Conservation (phyloP, 768 basidiomycete species). For the Tephrocybe sp. region DNA sequence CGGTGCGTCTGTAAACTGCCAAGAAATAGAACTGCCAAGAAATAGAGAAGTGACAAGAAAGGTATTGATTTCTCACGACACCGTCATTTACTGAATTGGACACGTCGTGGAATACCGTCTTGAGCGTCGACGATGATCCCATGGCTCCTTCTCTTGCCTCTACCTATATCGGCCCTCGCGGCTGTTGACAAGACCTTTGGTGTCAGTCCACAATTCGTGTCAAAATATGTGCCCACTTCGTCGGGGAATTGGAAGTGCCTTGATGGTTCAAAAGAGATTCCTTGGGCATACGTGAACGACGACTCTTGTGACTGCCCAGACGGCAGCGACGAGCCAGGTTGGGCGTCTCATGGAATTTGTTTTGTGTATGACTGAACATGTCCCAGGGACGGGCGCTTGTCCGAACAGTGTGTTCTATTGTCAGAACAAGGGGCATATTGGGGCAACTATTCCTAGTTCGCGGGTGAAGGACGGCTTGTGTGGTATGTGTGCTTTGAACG, state of each 20-base stretch:
- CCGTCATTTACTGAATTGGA: conserved; percentile 17
- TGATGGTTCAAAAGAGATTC: conserved; percentile 75
- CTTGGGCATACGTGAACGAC: conserved; percentile 85
- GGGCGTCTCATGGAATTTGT: conserved; percentile 13
- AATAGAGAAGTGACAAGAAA: not conserved
- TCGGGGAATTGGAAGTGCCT: conserved; percentile 75
- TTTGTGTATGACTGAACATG: conserved; percentile 10
- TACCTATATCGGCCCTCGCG: conserved; percentile 35
- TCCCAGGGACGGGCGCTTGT: conserved; percentile 82
- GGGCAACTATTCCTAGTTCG: conserved; percentile 73
- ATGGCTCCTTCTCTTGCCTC: conserved; percentile 47
- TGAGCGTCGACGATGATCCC: conserved; percentile 39
- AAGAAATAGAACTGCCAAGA: not conserved
- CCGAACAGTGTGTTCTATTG: conserved; percentile 79
- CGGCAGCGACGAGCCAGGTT: conserved; percentile 95
- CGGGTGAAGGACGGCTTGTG: conserved; percentile 93
- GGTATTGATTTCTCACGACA: conserved; percentile 7
- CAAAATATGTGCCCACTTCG: conserved; percentile 55
- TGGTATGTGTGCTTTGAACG: conserved; percentile 54
- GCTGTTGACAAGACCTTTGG: conserved; percentile 54
- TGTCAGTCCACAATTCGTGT: conserved; percentile 51
- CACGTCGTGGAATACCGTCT: conserved; percentile 34
- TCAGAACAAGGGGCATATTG: conserved; percentile 84
- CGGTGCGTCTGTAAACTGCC: no score
- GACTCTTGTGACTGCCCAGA: conserved; percentile 94